Evolutionary conservation across 73 alveolate genomes (phyloP), one percentile per base, ranked within the genome.

Genomic region (Paramecium caudatum): DNA sequence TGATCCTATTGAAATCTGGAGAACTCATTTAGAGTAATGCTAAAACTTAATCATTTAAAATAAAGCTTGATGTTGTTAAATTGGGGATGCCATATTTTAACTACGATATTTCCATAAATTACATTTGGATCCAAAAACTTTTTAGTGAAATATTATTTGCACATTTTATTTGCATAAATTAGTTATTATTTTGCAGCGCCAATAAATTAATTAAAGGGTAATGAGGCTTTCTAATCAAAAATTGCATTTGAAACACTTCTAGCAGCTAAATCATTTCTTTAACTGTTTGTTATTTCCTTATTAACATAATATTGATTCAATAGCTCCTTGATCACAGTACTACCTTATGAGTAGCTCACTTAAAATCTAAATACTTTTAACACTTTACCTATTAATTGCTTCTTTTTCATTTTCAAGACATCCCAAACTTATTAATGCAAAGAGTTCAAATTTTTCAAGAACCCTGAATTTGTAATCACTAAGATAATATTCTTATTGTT

Each of bases 151-250:
- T 74, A 74, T 36, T 16, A 21, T 27, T 74, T 74, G 27, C 88
- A 74, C 88, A 74, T 41, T 27, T 74, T 74, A 74, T 74, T 74
- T 37, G 88, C 88, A 39, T 74, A 74, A 1, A 74, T 74, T n/a
- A 74, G 43, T 74, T 74, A 13, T 37, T 36, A 39, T 43, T 74
- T 74, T 27, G 65, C 68, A 8, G 25, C 8, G 2, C 55, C 65
- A 1, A 74, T 74, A 39, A 74, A 74, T 74, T 43, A 5, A 43
- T 74, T 74, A 7, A 74, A 74, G n/a, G 88, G 88, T 2, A 74
- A 0, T 3, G 88, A 6, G 3, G 88, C 49, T 16, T 23, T 74
- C 32, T 41, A 39, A 4, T 41, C 88, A 74, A 74, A 74, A 19
- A 74, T 74, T 36, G 62, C 19, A 21, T 74, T 74, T 6, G 88